phyloP scores from a whole-genome alignment of 352 stramenopile species.

The Salisapilia sapeloensis region DNA sequence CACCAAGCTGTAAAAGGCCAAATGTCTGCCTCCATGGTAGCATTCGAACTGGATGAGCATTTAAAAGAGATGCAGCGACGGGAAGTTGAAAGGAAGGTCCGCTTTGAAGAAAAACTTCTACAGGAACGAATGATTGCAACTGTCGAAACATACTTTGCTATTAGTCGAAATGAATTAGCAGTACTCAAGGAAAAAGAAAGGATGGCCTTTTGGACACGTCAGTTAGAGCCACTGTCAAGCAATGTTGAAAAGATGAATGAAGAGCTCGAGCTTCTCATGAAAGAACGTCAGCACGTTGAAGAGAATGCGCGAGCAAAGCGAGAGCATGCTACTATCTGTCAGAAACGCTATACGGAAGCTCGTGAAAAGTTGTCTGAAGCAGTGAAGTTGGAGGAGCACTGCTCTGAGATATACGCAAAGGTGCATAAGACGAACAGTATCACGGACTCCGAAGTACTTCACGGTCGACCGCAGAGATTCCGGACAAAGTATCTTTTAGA shows the following conservation, averaged over 20 bases:
- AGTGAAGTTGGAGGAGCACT: slow-evolving; percentile 19
- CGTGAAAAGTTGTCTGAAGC: slow-evolving; percentile 12
- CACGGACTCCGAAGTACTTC: slow-evolving; percentile 55
- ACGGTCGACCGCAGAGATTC: slow-evolving; percentile 46
- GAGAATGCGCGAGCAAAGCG: slow-evolving; percentile 28
- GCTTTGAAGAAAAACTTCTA: slow-evolving; percentile 35
- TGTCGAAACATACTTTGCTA: slow-evolving; percentile 23
- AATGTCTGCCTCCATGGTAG: slow-evolving; percentile 24
- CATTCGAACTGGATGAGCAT: slow-evolving; percentile 15
- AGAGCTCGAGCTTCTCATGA: slow-evolving; percentile 20
- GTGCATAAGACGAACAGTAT: slow-evolving; percentile 28
- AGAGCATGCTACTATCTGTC: slow-evolving; percentile 21
- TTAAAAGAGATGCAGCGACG: slow-evolving; percentile 25
- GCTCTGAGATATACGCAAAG: slow-evolving; percentile 13
- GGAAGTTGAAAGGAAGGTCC: slow-evolving; percentile 16
- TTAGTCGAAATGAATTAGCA: slow-evolving; percentile 13
- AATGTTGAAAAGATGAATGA: slow-evolving; percentile 19
- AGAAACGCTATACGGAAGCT: slow-evolving; percentile 12
- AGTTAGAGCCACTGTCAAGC: slow-evolving; percentile 4
- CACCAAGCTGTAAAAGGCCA: slow-evolving; percentile 38
- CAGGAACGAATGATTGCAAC: slow-evolving; percentile 48
- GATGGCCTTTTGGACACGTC: slow-evolving; percentile 13
- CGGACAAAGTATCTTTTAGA: slow-evolving; percentile 34
- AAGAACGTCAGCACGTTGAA: slow-evolving; percentile 33
- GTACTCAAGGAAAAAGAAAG: slow-evolving; percentile 38